Conservation (phyloP, 176 grass and related monocot genomes). For the Oryza longistaminata region DNA sequence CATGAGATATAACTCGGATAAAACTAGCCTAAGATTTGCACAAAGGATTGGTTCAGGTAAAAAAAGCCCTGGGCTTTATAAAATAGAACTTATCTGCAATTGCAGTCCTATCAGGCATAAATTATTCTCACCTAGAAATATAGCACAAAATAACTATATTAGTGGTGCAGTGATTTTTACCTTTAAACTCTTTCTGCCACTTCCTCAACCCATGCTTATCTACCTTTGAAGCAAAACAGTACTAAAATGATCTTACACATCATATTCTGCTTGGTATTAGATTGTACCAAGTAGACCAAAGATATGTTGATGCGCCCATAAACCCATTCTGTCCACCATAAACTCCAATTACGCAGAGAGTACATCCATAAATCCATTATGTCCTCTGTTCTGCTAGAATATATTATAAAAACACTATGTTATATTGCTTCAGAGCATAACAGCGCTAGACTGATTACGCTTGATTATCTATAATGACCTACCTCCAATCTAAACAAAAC, state of each 20-base stretch:
- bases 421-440: background rate
- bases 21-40: background rate
- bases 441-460: background rate
- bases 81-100: background rate
- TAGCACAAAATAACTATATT: background rate
- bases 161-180: background rate
- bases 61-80: background rate
- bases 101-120: background rate
- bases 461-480: slow-evolving; percentile 8
- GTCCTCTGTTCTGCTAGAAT: background rate
- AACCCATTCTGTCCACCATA: background rate
- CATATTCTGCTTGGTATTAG: background rate
- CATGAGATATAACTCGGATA: background rate
- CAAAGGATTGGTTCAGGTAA: background rate
- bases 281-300: background rate
- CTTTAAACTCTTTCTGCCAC: background rate
- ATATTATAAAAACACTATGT: background rate
- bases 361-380: background rate
- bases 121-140: background rate
- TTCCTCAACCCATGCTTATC: background rate
- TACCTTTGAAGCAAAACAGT: background rate
- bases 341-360: background rate
- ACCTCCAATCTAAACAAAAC: background rate
- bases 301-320: background rate
- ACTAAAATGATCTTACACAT: background rate